Evolutionary conservation across 805 yeast species (phyloP).

Genomic region (Ogataea minuta): DNA sequence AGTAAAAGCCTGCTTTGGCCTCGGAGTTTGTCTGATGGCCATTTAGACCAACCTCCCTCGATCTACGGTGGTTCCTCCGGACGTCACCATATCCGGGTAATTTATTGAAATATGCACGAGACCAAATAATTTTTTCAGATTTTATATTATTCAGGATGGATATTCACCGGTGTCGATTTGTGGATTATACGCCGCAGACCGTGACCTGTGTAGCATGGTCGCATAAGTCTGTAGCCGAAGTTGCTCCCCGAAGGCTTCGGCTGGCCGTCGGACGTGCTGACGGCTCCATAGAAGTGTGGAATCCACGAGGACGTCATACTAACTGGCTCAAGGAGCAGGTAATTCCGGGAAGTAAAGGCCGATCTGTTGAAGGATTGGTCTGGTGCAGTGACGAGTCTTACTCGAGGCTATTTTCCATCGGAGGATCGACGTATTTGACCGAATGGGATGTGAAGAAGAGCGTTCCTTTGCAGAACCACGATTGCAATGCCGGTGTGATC

Average conservation of each 20-base stretch:
- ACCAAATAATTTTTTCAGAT: conserved; percentile 1
- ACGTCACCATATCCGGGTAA: conserved; percentile 7
- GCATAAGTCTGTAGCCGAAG: conserved; percentile 46
- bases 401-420: conserved; percentile 83
- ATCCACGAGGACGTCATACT: conserved; percentile 54
- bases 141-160: conserved; percentile 44
- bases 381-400: conserved; percentile 59
- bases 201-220: conserved; percentile 82
- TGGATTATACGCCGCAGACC: conserved; percentile 81
- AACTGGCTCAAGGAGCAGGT: conserved; percentile 78
- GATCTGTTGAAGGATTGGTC: conserved; percentile 84
- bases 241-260: conserved; percentile 57
- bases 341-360: conserved; percentile 75
- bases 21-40: neutral
- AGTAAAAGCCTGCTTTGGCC: too few species aligned
- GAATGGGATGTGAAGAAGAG: conserved; percentile 88
- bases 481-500: conserved; percentile 89
- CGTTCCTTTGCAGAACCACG: conserved; percentile 68
- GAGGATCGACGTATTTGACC: conserved; percentile 86
- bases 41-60: too few species aligned
- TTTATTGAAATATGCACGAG: neutral
- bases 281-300: conserved; percentile 96
- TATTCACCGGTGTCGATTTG: conserved; percentile 88
- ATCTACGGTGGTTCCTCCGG: too few species aligned
- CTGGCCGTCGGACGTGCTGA: conserved; percentile 90